phyloP scores from a whole-genome alignment of 441 rosid genomes.

The Brassica hybrid region DNA sequence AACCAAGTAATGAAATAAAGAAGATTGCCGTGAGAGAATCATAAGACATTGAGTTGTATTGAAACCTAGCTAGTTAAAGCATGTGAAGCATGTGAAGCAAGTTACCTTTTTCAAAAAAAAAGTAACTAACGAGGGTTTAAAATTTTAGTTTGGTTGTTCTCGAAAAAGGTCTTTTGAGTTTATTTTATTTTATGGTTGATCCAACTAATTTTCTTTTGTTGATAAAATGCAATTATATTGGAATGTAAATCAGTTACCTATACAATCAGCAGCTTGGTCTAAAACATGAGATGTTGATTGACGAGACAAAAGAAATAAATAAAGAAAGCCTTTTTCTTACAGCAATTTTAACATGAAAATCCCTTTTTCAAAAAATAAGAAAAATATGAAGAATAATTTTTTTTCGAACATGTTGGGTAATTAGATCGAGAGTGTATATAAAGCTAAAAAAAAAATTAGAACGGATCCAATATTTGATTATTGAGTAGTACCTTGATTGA shows the following conservation, averaged over 20 bases:
- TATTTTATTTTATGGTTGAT: not conserved
- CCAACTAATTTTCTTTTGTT: not conserved
- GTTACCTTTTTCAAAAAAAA: not conserved
- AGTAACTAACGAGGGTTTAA: not conserved
- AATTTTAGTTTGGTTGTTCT: not conserved
- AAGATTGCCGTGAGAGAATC: not conserved
- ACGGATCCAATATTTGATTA: not conserved
- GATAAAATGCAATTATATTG: not conserved
- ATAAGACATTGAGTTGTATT: not conserved
- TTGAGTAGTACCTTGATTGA: not conserved
- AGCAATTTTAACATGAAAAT: not conserved
- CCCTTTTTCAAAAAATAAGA: not conserved
- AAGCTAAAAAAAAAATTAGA: not conserved
- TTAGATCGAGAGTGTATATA: constrained; percentile 25
- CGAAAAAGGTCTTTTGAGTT: not conserved
- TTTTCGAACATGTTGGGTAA: constrained; percentile 3
- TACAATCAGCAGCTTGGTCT: not conserved
- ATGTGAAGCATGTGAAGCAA: not conserved
- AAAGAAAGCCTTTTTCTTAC: not conserved
- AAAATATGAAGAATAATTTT: not conserved
- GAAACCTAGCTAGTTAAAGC: not conserved
- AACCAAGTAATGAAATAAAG: not conserved
- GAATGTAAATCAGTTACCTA: not conserved
- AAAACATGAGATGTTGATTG: not conserved
- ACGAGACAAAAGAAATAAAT: not conserved